phyloP scores from a whole-genome alignment of 805 yeast genomes.

The Hermanozyma aechmeae region DNA sequence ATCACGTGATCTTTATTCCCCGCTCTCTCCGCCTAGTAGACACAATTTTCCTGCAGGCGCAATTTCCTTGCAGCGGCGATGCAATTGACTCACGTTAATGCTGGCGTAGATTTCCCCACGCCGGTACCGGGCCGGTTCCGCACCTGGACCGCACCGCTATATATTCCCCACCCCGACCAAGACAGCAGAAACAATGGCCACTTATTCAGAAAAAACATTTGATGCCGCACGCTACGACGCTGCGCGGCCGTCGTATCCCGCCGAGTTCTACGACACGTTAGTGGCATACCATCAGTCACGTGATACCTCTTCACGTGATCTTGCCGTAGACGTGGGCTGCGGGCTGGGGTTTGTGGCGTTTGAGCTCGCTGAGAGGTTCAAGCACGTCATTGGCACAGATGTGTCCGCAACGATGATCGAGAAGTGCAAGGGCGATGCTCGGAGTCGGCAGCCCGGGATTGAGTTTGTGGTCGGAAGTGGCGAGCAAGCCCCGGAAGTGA shows the following conservation, averaged over 20 bases:
- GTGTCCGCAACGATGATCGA: slow-evolving; percentile 47
- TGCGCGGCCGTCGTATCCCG: slow-evolving; percentile 64
- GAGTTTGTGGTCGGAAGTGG: slow-evolving; percentile 16
- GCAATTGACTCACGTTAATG: too few relatives aligned
- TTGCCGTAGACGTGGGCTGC: slow-evolving; percentile 68
- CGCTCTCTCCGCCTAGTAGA: too few relatives aligned
- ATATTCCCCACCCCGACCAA: too few relatives aligned
- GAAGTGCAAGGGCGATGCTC: slow-evolving; percentile 14
- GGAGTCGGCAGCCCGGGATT: slow-evolving; percentile 8
- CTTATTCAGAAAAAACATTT: slow-evolving; percentile 47
- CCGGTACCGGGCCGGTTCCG: too few relatives aligned
- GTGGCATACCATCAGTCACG: slow-evolving; percentile 29
- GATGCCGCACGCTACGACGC: slow-evolving; percentile 42
- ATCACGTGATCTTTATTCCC: too few relatives aligned
- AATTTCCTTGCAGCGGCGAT: too few relatives aligned
- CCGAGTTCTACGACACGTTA: slow-evolving; percentile 34
- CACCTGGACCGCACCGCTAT: too few relatives aligned
- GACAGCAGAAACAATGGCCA: slow-evolving; percentile 52
- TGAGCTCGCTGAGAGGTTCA: slow-evolving; percentile 36
- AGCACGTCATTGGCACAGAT: slow-evolving; percentile 55
- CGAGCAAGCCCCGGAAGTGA: slow-evolving; percentile 15
- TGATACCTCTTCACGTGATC: slow-evolving; percentile 9
- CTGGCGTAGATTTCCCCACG: too few relatives aligned
- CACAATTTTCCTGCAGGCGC: too few relatives aligned
- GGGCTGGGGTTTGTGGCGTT: slow-evolving; percentile 73